Evolutionary conservation across 2,329 filamentous ascomycete species (phyloP).

Genomic region (Cytospora schulzeri): DNA sequence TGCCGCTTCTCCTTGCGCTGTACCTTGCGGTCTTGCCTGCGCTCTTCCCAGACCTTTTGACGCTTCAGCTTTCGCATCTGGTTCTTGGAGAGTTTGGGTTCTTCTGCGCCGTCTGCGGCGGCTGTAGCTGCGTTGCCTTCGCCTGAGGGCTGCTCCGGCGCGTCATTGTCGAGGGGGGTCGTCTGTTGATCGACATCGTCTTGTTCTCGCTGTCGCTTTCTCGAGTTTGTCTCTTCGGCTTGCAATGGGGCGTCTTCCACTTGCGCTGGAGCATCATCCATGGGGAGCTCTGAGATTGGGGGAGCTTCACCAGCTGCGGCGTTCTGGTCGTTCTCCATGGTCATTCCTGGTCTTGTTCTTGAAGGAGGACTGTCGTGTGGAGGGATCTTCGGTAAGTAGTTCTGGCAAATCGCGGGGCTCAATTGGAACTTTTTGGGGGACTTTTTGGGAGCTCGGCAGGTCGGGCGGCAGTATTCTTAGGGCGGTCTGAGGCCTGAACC

Average conservation of each 20-base stretch:
- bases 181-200: conserved; percentile 1
- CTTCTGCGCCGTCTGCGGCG: neutral
- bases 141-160: neutral
- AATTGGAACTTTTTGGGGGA: conserved; percentile 23
- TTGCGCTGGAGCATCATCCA: neutral
- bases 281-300: neutral
- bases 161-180: neutral
- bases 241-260: neutral
- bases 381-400: neutral
- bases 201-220: conserved; percentile 19
- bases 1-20: conserved; percentile 59
- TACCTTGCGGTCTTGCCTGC: conserved; percentile 59
- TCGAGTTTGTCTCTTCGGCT: conserved; percentile 7
- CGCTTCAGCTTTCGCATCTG: conserved; percentile 78
- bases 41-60: conserved; percentile 74
- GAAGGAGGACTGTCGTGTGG: neutral
- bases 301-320: neutral
- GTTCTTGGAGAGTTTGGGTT: conserved; percentile 71
- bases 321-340: conserved; percentile 6
- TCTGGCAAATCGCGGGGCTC: neutral
- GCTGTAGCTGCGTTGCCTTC: neutral
- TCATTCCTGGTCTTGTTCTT: neutral
- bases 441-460: too few species aligned
- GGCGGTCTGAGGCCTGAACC: conserved; percentile 10
- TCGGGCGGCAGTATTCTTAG: conserved; percentile 6